phyloP scores from a whole-genome alignment of 306 rosid species.

The Cyclanthera cordifolia region DNA sequence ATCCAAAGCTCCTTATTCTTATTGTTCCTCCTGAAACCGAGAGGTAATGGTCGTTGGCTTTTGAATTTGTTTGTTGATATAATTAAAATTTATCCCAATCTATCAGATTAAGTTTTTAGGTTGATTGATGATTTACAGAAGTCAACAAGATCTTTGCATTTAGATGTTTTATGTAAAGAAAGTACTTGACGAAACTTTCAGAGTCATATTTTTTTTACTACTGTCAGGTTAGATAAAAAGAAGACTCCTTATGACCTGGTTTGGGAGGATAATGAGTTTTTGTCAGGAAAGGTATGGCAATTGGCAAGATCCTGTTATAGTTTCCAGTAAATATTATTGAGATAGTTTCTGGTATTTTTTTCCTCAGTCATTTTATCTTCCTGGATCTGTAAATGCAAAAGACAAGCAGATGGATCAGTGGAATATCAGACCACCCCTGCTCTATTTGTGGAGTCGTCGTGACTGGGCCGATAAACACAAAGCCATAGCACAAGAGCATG shows the following conservation, averaged over 20 bases:
- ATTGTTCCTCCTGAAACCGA: conserved; percentile 65
- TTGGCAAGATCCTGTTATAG: background rate
- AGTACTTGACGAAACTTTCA: background rate
- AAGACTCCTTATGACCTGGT: conserved; percentile 52
- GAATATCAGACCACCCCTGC: conserved; percentile 52
- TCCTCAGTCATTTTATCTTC: conserved; percentile 77
- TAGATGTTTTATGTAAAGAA: background rate
- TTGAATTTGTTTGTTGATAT: too few relatives aligned
- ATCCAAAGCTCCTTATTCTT: conserved; percentile 73
- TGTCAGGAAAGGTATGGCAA: conserved; percentile 61
- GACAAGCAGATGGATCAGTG: conserved; percentile 65
- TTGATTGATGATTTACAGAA: too few relatives aligned
- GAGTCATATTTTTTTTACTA: background rate
- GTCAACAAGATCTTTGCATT: too few relatives aligned
- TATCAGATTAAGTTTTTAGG: too few relatives aligned
- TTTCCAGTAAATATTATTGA: conserved; percentile 4
- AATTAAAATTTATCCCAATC: too few relatives aligned
- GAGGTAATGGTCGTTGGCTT: conserved; percentile 30
- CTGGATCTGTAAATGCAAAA: conserved; percentile 57
- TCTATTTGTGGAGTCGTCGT: conserved; percentile 70
- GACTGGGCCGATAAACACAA: conserved; percentile 45
- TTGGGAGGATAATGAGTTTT: conserved; percentile 59
- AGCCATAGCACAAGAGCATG: conserved; percentile 45
- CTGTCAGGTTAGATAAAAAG: conserved; percentile 44
- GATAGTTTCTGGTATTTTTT: conserved; percentile 6